Conservation (phyloP, 768 basidiomycete species). For the Piloderma croceum region DNA sequence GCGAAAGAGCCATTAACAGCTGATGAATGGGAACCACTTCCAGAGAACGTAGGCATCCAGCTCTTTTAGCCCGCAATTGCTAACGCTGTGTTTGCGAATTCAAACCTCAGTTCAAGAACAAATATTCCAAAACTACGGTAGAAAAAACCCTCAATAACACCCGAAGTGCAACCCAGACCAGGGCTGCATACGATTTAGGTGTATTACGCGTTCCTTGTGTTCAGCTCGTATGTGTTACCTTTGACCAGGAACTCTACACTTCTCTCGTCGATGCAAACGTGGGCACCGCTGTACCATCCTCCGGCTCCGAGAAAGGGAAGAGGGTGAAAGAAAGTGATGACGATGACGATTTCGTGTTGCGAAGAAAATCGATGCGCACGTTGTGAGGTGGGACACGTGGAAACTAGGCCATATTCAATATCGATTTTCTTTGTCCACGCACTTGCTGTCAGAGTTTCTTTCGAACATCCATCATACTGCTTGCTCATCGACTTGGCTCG, state of each 20-base stretch:
- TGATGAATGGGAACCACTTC: slow-evolving; percentile 44
- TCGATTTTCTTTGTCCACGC: no score
- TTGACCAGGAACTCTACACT: slow-evolving; percentile 35
- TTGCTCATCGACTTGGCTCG: no score
- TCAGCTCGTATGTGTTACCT: slow-evolving; percentile 39
- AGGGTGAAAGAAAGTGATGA: slow-evolving; percentile 1
- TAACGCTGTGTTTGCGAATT: slow-evolving; percentile 1
- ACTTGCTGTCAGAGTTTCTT: no score
- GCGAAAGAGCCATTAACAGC: slow-evolving; percentile 36
- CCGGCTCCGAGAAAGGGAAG: no score
- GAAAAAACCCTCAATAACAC: no score
- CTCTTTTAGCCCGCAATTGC: background rate
- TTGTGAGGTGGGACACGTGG: no score
- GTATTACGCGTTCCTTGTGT: slow-evolving; percentile 44
- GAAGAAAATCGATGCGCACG: no score
- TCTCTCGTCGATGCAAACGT: slow-evolving; percentile 1
- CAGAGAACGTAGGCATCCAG: slow-evolving; percentile 29
- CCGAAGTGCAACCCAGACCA: no score
- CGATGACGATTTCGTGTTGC: background rate
- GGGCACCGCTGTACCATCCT: no score
- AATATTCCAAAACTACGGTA: slow-evolving; percentile 35
- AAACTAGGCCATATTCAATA: no score
- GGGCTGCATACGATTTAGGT: slow-evolving; percentile 41
- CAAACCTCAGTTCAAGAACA: slow-evolving; percentile 24
- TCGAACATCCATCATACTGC: no score